Evolutionary conservation across 2,329 filamentous ascomycete species (phyloP).

Genomic region (Epicoccum sorghinum): DNA sequence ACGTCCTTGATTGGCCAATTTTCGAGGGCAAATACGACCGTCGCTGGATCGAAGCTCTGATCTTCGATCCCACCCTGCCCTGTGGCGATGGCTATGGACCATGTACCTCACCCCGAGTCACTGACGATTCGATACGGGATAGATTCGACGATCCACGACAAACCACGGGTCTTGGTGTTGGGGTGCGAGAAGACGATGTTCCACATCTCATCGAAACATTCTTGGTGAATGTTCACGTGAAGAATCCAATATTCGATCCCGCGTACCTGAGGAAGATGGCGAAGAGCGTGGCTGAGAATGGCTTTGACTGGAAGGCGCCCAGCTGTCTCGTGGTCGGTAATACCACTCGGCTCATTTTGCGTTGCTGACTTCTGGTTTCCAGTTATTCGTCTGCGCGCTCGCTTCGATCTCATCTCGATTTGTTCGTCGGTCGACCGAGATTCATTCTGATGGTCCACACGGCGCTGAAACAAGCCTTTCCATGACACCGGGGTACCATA

Average conservation of each 20-base stretch:
- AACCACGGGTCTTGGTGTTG: conserved; percentile 1
- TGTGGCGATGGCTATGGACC: conserved; percentile 1
- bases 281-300: conserved; percentile 28
- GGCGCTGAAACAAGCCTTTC: conserved; percentile 10
- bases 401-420: conserved; percentile 37
- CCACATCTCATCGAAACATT: conserved; percentile 34
- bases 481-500: conserved; percentile 21
- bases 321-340: conserved; percentile 40
- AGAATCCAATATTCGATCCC: conserved; percentile 43
- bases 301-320: conserved; percentile 35
- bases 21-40: conserved; percentile 32
- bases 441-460: background rate
- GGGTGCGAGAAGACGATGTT: conserved; percentile 38
- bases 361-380: background rate
- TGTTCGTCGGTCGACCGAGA: conserved; percentile 24
- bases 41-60: conserved; percentile 16
- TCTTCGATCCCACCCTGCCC: conserved; percentile 18
- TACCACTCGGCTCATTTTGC: background rate
- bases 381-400: conserved; percentile 43
- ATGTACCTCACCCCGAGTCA: conserved; percentile 8
- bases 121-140: conserved; percentile 3
- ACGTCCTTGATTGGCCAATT: conserved; percentile 40
- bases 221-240: conserved; percentile 41
- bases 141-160: conserved; percentile 6
- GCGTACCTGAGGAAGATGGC: conserved; percentile 28